phyloP scores from a whole-genome alignment of 371 early-diverging fungal genomes.

The Mucor racemosus region DNA sequence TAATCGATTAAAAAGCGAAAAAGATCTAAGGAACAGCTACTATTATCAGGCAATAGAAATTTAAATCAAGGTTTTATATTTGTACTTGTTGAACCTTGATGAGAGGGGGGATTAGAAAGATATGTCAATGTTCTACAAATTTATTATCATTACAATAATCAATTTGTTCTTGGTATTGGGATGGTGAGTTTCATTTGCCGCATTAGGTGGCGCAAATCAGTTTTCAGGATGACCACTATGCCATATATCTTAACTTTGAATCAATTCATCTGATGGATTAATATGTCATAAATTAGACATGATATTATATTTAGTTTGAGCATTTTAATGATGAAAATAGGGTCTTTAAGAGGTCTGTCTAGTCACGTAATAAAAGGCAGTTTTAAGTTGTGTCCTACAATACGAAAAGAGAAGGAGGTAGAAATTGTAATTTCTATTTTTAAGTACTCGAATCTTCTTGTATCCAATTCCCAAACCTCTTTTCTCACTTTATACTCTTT shows the following conservation, averaged over 20 bases:
- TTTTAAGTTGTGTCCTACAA: not conserved
- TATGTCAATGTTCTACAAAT: not conserved
- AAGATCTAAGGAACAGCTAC: too few species aligned
- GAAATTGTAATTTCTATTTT: not conserved
- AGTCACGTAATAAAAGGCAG: not conserved
- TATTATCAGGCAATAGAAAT: too few species aligned
- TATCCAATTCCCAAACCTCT: not conserved
- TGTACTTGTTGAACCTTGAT: too few species aligned
- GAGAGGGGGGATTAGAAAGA: too few species aligned
- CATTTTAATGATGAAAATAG: not conserved
- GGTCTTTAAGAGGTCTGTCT: not conserved
- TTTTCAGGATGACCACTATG: not conserved
- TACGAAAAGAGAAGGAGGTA: not conserved
- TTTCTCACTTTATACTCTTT: not conserved
- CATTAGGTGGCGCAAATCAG: not conserved
- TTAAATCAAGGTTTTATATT: too few species aligned
- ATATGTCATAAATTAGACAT: not conserved
- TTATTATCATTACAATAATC: not conserved
- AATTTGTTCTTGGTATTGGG: not conserved
- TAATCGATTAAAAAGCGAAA: too few species aligned
- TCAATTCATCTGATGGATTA: not conserved
- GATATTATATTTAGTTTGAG: not conserved
- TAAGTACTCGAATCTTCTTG: not conserved
- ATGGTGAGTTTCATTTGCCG: not conserved
- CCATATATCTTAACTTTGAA: not conserved